These are phyloP conservation scores for Lipomyces anomalus DNA, from an alignment of 805 yeast genomes.

Conservation along the genomic window DNA sequence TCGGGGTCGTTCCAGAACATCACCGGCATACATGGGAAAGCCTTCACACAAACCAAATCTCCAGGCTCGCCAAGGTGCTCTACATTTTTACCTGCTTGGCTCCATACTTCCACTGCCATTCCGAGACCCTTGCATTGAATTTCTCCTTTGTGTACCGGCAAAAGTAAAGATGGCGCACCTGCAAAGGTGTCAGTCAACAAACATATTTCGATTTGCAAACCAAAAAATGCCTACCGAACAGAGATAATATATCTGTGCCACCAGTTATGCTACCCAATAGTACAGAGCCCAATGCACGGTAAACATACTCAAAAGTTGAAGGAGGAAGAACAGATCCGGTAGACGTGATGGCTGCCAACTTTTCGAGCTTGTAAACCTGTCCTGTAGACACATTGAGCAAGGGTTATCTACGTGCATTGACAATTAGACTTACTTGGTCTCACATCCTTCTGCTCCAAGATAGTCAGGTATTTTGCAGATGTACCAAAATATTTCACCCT, in stretches of 20 bases:
- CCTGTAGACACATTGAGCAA: constrained; percentile 2
- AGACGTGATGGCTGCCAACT: constrained; percentile 21
- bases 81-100: constrained; percentile 12
- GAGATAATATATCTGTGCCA: constrained; percentile 27
- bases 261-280: constrained; percentile 25
- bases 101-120: constrained; percentile 27
- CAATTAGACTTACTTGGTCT: constrained; percentile 3
- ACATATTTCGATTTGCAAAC: no score
- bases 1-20: constrained; percentile 24
- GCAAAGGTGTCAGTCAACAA: no score
- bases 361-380: constrained; percentile 5
- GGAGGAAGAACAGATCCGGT: constrained; percentile 27
- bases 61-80: constrained; percentile 20
- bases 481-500: constrained; percentile 26
- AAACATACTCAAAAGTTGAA: constrained; percentile 25
- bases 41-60: constrained; percentile 23
- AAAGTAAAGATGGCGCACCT: constrained; percentile 23
- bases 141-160: constrained; percentile 26
- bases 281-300: constrained; percentile 19
- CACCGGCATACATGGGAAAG: constrained; percentile 28
- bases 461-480: constrained; percentile 26
- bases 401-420: background rate
- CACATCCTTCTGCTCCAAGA: constrained; percentile 20
- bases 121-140: constrained; percentile 26
- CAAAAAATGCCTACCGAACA: no score